Percentiles rank a stretch among this genome's conserved stretches.
Evolutionary conservation across 805 yeast genomes (phyloP).

Genomic region (Ogataea pilisensis): DNA sequence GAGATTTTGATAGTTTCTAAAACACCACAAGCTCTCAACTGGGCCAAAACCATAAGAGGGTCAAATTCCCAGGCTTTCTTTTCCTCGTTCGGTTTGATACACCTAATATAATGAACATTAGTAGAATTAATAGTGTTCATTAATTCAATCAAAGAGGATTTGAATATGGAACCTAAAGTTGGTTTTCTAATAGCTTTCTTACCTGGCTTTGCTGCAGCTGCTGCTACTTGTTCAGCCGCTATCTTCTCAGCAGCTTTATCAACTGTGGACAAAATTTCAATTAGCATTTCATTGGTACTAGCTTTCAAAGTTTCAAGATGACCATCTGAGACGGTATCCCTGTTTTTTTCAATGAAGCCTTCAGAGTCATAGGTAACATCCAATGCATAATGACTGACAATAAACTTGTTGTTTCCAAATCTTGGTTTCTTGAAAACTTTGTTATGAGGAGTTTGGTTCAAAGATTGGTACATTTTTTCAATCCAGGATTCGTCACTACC

Average conservation of each 20-base stretch:
- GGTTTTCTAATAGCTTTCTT: constrained; percentile 63
- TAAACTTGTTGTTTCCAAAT: constrained; percentile 86
- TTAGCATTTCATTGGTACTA: constrained; percentile 62
- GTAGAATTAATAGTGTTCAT: constrained; percentile 93
- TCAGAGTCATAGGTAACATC: constrained; percentile 90
- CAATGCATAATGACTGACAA: constrained; percentile 90
- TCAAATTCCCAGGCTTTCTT: constrained; percentile 96
- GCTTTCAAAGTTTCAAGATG: constrained; percentile 79
- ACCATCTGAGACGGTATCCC: constrained; percentile 97
- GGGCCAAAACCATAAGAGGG: constrained; percentile 91
- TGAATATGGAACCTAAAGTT: constrained; percentile 92
- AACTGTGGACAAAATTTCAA: constrained; percentile 58
- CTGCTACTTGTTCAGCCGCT: constrained; percentile 34
- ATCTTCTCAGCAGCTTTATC: constrained; percentile 51
- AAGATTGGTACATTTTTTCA: constrained; percentile 80
- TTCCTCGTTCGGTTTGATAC: constrained; percentile 94
- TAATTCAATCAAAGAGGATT: constrained; percentile 83
- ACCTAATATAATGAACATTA: constrained; percentile 93
- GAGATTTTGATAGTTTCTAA: constrained; percentile 93
- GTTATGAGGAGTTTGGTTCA: constrained; percentile 72
- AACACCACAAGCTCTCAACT: constrained; percentile 97
- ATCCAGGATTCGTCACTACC: constrained; percentile 93
- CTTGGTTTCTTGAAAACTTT: constrained; percentile 87
- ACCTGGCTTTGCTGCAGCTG: constrained; percentile 32
- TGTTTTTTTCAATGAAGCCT: constrained; percentile 93